phyloP scores from a whole-genome alignment of 306 rosid genomes.

The Acacia crassicarpa region DNA sequence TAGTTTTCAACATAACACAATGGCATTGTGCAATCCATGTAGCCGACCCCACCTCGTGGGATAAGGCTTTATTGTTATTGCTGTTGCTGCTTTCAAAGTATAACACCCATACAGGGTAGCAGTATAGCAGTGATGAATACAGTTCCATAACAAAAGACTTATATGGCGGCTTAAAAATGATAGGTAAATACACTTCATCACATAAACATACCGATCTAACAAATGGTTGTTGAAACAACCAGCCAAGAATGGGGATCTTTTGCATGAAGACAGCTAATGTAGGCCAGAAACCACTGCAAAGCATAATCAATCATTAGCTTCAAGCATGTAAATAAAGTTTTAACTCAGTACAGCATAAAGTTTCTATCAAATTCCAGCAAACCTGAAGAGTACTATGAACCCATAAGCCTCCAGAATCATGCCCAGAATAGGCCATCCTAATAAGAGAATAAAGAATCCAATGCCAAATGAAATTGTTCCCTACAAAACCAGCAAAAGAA shows the following conservation, averaged over 20 bases:
- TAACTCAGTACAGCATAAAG: slow-evolving; percentile 15
- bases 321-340: slow-evolving; percentile 17
- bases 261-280: slow-evolving; percentile 90
- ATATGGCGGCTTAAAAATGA: not conserved
- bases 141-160: not conserved
- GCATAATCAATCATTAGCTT: slow-evolving; percentile 40
- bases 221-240: slow-evolving; percentile 89
- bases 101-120: not conserved
- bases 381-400: slow-evolving; percentile 92
- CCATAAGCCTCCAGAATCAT: slow-evolving; percentile 95
- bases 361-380: slow-evolving; percentile 24
- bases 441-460: slow-evolving; percentile 82
- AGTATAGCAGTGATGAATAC: not conserved
- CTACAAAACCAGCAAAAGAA: slow-evolving; percentile 40
- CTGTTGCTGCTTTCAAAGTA: not conserved
- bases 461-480: slow-evolving; percentile 92
- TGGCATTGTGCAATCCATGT: too few species aligned
- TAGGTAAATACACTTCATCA: slow-evolving; percentile 12
- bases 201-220: slow-evolving; percentile 70
- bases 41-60: too few species aligned
- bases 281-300: slow-evolving; percentile 98
- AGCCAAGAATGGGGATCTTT: slow-evolving; percentile 93
- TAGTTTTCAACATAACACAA: too few species aligned
- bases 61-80: too few species aligned
- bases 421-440: slow-evolving; percentile 97